A percentile compares a stretch with the other conserved stretches of the same genome.
phyloP scores from a whole-genome alignment of 2,329 filamentous ascomycete genomes.

The Colletotrichum falcatum region DNA sequence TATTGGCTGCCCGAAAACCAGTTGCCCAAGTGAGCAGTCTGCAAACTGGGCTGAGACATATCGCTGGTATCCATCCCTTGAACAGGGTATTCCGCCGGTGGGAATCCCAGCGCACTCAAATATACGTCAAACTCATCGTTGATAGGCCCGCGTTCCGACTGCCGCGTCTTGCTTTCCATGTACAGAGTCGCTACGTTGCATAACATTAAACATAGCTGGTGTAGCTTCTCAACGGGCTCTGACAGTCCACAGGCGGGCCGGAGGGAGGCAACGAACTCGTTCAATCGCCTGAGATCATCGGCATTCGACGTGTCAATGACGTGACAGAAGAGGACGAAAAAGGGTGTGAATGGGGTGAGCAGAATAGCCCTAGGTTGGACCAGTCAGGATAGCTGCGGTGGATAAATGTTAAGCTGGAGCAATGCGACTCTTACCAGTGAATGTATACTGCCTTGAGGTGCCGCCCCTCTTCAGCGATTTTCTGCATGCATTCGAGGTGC shows the following conservation, averaged over 20 bases:
- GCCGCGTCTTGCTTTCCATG: constrained; percentile 67
- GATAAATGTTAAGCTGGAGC: not conserved
- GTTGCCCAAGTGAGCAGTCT: constrained; percentile 65
- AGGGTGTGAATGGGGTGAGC: constrained; percentile 69
- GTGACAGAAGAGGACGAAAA: constrained; percentile 70
- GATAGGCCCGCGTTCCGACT: constrained; percentile 61
- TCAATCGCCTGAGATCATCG: constrained; percentile 65
- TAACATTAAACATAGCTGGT: constrained; percentile 72
- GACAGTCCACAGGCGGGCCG: constrained; percentile 33
- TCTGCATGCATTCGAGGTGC: constrained; percentile 58
- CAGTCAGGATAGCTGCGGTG: constrained; percentile 38
- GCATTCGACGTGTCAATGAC: constrained; percentile 66
- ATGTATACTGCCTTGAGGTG: constrained; percentile 61
- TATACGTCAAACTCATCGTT: constrained; percentile 74
- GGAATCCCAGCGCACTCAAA: constrained; percentile 72
- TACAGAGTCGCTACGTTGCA: constrained; percentile 71
- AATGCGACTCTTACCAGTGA: constrained; percentile 58
- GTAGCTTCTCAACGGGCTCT: constrained; percentile 58
- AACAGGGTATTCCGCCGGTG: constrained; percentile 53
- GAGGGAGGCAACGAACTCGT: constrained; percentile 65
- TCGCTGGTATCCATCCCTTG: constrained; percentile 47
- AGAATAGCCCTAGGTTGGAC: constrained; percentile 60
- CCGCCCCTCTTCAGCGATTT: constrained; percentile 50
- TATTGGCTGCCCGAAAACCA: constrained; percentile 76
- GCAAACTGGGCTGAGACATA: constrained; percentile 45